These are phyloP conservation scores for Phaeosphaeriaceae sp. DNA, from an alignment of 2,329 filamentous ascomycete genomes.

Conservation along the genomic window DNA sequence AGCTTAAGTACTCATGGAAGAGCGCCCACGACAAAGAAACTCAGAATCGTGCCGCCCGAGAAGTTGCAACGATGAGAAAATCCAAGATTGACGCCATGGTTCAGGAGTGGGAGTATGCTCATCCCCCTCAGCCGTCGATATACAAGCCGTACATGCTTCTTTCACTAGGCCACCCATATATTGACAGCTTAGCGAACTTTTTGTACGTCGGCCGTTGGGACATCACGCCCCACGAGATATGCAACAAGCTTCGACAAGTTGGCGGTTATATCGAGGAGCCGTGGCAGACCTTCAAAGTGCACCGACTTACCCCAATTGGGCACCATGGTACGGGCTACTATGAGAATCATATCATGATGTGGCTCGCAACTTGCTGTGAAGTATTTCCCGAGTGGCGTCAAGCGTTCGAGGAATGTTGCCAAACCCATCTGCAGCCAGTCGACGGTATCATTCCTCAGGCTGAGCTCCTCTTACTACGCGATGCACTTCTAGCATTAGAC, in stretches of 20 bases:
- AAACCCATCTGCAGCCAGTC: conserved; percentile 1
- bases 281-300: conserved; percentile 18
- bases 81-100: conserved; percentile 7
- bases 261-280: conserved; percentile 19
- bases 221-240: conserved; percentile 15
- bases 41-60: conserved; percentile 8
- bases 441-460: background rate
- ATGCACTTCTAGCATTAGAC: conserved; percentile 6
- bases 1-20: conserved; percentile 9
- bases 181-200: conserved; percentile 13
- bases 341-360: conserved; percentile 8
- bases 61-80: conserved; percentile 1
- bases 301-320: conserved; percentile 3
- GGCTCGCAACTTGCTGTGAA: conserved; percentile 17
- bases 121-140: background rate
- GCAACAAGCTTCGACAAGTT: conserved; percentile 11
- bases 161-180: conserved; percentile 18
- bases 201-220: conserved; percentile 12
- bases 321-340: conserved; percentile 1
- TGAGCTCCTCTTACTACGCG: conserved; percentile 6
- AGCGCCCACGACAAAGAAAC: conserved; percentile 5
- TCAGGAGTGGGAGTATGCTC: conserved; percentile 7
- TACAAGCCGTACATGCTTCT: conserved; percentile 15
- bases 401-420: conserved; percentile 7
- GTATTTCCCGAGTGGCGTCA: conserved; percentile 13